phyloP scores from a whole-genome alignment of 805 yeast genomes.

The Pichia cabralensis region DNA sequence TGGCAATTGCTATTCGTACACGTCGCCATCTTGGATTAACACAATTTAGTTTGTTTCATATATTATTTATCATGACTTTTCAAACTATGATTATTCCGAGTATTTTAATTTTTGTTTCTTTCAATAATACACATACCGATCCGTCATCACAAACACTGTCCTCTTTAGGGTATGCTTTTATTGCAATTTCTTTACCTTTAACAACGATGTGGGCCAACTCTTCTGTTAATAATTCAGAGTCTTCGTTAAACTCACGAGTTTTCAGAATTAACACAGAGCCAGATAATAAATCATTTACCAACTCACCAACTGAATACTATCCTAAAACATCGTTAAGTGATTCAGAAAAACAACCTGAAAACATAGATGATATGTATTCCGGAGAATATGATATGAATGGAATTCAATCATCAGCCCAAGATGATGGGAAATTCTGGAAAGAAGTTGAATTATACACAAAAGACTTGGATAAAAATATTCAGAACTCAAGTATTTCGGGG shows the following conservation, averaged over 20 bases:
- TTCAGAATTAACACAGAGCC: slow-evolving; percentile 20
- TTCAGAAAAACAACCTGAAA: background rate
- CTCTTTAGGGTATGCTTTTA: slow-evolving; percentile 49
- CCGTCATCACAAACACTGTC: slow-evolving; percentile 29
- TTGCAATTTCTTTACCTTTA: slow-evolving; percentile 67
- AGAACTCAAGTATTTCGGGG: too few relatives aligned
- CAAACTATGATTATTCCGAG: slow-evolving; percentile 82
- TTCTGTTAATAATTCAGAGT: slow-evolving; percentile 38
- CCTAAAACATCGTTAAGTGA: slow-evolving; percentile 2
- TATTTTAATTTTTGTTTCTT: slow-evolving; percentile 47
- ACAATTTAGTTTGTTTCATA: slow-evolving; percentile 77
- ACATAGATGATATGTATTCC: slow-evolving; percentile 2
- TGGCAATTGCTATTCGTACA: slow-evolving; percentile 56
- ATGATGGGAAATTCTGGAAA: slow-evolving; percentile 21
- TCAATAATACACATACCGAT: slow-evolving; percentile 12
- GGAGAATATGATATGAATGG: slow-evolving; percentile 3
- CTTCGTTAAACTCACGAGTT: too few relatives aligned
- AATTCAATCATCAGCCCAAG: slow-evolving; percentile 8
- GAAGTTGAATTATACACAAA: slow-evolving; percentile 23
- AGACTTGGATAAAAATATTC: slow-evolving; percentile 22
- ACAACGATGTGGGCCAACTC: slow-evolving; percentile 86
- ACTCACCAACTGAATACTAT: slow-evolving; percentile 5
- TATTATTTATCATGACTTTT: slow-evolving; percentile 66
- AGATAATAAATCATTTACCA: slow-evolving; percentile 5
- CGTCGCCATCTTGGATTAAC: slow-evolving; percentile 69